Percentiles rank a stretch among this genome's conserved stretches.
phyloP scores from a whole-genome alignment of 345 rosid genomes.

The Salix purpurea region DNA sequence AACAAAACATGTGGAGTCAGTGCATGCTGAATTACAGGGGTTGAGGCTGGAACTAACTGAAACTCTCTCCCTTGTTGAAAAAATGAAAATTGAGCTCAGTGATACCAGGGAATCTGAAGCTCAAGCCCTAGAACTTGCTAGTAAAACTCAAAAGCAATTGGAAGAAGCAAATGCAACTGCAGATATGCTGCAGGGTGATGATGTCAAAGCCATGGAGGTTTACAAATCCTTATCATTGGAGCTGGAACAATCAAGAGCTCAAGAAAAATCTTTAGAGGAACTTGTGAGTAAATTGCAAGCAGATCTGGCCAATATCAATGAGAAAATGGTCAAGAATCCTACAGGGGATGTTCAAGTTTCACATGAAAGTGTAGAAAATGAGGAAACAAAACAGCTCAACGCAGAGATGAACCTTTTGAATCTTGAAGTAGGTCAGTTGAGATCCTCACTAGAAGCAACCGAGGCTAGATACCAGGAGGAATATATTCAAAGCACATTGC shows the following conservation, averaged over 20 bases:
- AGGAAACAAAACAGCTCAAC: constrained; percentile 42
- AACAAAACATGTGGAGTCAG: constrained; percentile 54
- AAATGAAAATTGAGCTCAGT: constrained; percentile 48
- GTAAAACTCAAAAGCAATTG: constrained; percentile 52
- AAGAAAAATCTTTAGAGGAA: constrained; percentile 56
- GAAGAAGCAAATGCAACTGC: constrained; percentile 59
- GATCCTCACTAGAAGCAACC: constrained; percentile 61
- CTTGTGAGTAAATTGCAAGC: constrained; percentile 53
- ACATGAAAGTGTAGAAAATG: constrained; percentile 25
- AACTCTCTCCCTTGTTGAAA: constrained; percentile 63
- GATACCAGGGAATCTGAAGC: constrained; percentile 79
- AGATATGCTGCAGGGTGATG: constrained; percentile 56
- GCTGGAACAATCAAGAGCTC: constrained; percentile 64
- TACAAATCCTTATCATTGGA: constrained; percentile 48
- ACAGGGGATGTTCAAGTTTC: constrained; percentile 21
- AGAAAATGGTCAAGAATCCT: constrained; percentile 19
- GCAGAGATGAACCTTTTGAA: constrained; percentile 50
- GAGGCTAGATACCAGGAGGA: constrained; percentile 87
- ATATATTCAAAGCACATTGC: constrained; percentile 78
- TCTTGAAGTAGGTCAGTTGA: constrained; percentile 57
- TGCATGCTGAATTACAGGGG: constrained; percentile 49
- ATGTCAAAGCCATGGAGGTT: constrained; percentile 57
- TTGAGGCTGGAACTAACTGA: constrained; percentile 70
- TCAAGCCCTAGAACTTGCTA: constrained; percentile 51
- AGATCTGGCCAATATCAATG: constrained; percentile 34